Base-by-base conservation (phyloP, 2,329 filamentous ascomycete genomes). In the Metarhizium brunneum region DNA sequence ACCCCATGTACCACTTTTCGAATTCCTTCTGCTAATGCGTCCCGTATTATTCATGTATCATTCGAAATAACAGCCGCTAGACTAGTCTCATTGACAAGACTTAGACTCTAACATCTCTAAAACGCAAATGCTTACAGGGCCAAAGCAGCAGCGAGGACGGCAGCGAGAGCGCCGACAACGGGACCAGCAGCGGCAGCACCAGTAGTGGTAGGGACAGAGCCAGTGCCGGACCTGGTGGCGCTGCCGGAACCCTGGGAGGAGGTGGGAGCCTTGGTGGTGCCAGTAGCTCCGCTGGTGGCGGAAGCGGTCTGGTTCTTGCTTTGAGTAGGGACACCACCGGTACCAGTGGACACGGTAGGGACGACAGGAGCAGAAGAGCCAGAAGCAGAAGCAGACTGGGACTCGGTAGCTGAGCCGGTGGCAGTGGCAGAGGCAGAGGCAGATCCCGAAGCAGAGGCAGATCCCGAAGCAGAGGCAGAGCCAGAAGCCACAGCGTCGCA, bases 81-180 rank as follows among this genome's bases (percentile, higher is more conserved):
- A 16, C n/a, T 30, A 20, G 25, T 13, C 45, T 13, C 25, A n/a
- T 14, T n/a, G 43, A 30, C 45, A 29, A 10, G 11, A 16, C 25
- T 18, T 32, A 16, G 16, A 29, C 4, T 1, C 13, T 13, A 48
- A 48, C 20, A 30, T 16, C 8, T 30, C 2, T 14, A 7, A n/a
- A 30, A 49, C 25, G 8, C n/a, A 25, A 18, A 35, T 40, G 14
- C 54, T 65, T 68, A 72, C 62, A 71, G 61, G 59, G 68, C 69
- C 55, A 69, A 36, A 38, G 60, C 64, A 35, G 65, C 66, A 35
- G 66, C 69, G 42, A 69, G 25, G 16, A 69, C 54, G 47, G 68
- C 68, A 18, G 68, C 63, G 8, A 71, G 35, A 10, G 63, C 60
- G 25, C 66, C 67, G n/a, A 61, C 59, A 42, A 61, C 64, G 20